These are phyloP conservation scores for Leccinum subgranulosum DNA, from an alignment of 768 basidiomycete species.

Conservation along the genomic window DNA sequence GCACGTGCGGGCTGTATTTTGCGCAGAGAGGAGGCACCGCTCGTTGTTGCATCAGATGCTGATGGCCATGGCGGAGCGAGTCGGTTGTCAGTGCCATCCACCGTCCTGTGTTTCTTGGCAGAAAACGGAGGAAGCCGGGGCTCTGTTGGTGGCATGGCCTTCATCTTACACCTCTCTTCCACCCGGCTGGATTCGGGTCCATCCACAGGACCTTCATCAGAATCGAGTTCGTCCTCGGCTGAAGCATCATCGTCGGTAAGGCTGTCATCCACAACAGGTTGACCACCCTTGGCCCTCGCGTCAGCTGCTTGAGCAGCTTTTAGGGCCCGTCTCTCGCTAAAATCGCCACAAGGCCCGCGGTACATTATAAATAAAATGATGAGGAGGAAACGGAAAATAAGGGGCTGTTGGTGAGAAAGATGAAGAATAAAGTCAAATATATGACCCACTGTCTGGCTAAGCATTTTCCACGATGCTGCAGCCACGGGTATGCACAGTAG, in stretches of 20 bases:
- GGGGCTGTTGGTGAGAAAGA: conserved; percentile 9
- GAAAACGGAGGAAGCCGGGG: conserved; percentile 13
- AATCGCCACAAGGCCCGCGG: background rate
- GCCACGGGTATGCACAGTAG: conserved; percentile 81
- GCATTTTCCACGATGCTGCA: conserved; percentile 76
- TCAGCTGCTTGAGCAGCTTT: conserved; percentile 53
- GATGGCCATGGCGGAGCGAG: conserved; percentile 20
- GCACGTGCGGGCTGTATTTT: conserved; percentile 24
- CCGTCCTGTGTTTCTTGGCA: conserved; percentile 25
- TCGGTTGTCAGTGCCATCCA: conserved; percentile 17
- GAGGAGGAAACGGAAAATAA: background rate
- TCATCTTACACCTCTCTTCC: conserved; percentile 28
- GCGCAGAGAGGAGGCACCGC: conserved; percentile 7
- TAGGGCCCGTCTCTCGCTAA: conserved; percentile 54
- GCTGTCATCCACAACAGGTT: conserved; percentile 24
- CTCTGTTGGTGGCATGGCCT: conserved; percentile 17
- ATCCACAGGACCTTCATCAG: conserved; percentile 31
- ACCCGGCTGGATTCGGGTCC: conserved; percentile 16
- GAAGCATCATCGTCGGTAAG: conserved; percentile 30
- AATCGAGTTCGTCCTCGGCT: conserved; percentile 36
- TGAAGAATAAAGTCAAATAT: background rate
- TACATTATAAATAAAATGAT: conserved; percentile 2
- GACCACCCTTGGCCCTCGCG: conserved; percentile 37
- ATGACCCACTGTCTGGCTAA: conserved; percentile 61
- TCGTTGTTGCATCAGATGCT: conserved; percentile 15